phyloP scores from a whole-genome alignment of 2,329 filamentous ascomycete genomes.

The Fusarium napiforme region DNA sequence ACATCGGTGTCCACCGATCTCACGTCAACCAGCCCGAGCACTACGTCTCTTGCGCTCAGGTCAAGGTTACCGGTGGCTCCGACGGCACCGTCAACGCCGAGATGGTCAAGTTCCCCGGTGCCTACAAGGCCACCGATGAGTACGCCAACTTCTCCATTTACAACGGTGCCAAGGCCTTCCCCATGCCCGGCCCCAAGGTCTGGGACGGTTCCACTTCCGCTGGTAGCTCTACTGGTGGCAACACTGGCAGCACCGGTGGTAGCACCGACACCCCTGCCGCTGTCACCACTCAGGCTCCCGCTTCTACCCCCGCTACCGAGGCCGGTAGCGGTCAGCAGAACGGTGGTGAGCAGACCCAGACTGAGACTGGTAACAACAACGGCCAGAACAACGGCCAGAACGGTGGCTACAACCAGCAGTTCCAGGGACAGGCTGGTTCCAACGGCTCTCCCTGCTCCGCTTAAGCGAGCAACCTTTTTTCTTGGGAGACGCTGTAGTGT shows the following conservation, averaged over 20 bases:
- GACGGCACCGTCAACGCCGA: slow-evolving; percentile 18
- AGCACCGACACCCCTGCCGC: neutral
- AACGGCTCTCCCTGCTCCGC: slow-evolving; percentile 10
- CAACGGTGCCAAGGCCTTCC: slow-evolving; percentile 15
- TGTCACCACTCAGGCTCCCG: neutral
- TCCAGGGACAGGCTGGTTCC: slow-evolving; percentile 2
- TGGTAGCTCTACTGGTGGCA: neutral
- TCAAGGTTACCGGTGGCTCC: slow-evolving; percentile 14
- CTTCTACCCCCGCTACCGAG: neutral
- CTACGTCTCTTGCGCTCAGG: slow-evolving; percentile 25
- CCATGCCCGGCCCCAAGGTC: slow-evolving; percentile 22
- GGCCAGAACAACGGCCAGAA: neutral
- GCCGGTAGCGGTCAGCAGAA: neutral
- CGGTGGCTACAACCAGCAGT: neutral
- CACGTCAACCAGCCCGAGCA: slow-evolving; percentile 27
- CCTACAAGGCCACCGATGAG: slow-evolving; percentile 16
- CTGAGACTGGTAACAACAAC: neutral
- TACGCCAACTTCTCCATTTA: slow-evolving; percentile 30
- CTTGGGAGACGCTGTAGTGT: neutral
- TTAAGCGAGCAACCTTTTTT: slow-evolving; percentile 6
- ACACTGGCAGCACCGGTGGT: neutral
- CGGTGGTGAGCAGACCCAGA: neutral
- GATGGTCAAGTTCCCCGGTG: slow-evolving; percentile 25
- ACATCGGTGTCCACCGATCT: slow-evolving; percentile 21
- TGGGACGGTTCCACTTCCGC: neutral